Conservation (phyloP, 345 rosid genomes). For the Brassica napus region Da-Ae NC_063439.1:27003001-27003500, state of each 20-base stretch:
- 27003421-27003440: constrained; percentile 62
- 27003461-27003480: neutral
- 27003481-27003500: neutral
- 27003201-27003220: constrained; percentile 47
- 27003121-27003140: constrained; percentile 81
- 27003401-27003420: constrained; percentile 80
- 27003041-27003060: neutral
- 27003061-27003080: no score
- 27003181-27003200: constrained; percentile 74
- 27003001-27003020: constrained; percentile 35
- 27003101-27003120: constrained; percentile 53
- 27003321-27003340: constrained; percentile 79
- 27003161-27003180: constrained; percentile 80
- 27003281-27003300: constrained; percentile 52
- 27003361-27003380: constrained; percentile 86
- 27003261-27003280: neutral
- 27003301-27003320: constrained; percentile 77
- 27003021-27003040: neutral
- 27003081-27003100: neutral
- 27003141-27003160: constrained; percentile 62
- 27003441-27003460: neutral
- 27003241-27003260: no score
- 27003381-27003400: constrained; percentile 78
- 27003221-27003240: neutral
- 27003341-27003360: constrained; percentile 84